Evolutionary conservation across 2,329 filamentous ascomycete genomes (phyloP).

Genomic region (Fusarium sp.): DNA sequence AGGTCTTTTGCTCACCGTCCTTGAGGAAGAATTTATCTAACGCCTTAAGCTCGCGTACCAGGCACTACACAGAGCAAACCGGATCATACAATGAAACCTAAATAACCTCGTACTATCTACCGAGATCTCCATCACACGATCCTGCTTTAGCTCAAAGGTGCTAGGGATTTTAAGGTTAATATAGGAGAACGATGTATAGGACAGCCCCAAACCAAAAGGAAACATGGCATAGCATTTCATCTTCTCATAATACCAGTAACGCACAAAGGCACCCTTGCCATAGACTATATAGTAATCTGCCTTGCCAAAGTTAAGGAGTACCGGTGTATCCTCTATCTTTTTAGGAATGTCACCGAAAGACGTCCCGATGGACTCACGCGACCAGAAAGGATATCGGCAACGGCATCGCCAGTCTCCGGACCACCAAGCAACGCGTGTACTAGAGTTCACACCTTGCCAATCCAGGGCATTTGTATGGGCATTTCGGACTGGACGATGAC

Average conservation of each 20-base stretch:
- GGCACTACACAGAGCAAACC: no score
- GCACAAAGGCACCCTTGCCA: slow-evolving; percentile 77
- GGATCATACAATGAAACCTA: no score
- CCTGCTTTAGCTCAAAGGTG: no score
- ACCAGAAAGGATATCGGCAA: slow-evolving; percentile 75
- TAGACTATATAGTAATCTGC: slow-evolving; percentile 54
- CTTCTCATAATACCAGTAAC: slow-evolving; percentile 76
- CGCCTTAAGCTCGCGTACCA: no score
- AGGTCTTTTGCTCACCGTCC: no score
- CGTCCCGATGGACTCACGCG: slow-evolving; percentile 67
- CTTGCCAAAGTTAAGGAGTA: slow-evolving; percentile 11
- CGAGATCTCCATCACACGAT: no score
- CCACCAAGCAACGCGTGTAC: slow-evolving; percentile 77
- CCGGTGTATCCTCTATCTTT: slow-evolving; percentile 10
- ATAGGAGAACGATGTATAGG: slow-evolving; percentile 59
- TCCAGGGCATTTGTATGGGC: not conserved
- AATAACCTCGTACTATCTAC: no score
- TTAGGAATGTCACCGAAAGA: slow-evolving; percentile 65
- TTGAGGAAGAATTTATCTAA: no score
- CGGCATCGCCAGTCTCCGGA: slow-evolving; percentile 75
- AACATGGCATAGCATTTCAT: slow-evolving; percentile 61
- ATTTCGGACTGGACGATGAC: not conserved
- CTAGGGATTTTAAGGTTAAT: no score
- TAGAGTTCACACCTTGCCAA: slow-evolving; percentile 41
- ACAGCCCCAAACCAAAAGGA: slow-evolving; percentile 74